A percentile compares a stretch with the other conserved stretches of the same genome.
These are phyloP conservation scores for Plasmopara muralis DNA, from an alignment of 352 stramenopile species.

Conservation along the genomic window DNA sequence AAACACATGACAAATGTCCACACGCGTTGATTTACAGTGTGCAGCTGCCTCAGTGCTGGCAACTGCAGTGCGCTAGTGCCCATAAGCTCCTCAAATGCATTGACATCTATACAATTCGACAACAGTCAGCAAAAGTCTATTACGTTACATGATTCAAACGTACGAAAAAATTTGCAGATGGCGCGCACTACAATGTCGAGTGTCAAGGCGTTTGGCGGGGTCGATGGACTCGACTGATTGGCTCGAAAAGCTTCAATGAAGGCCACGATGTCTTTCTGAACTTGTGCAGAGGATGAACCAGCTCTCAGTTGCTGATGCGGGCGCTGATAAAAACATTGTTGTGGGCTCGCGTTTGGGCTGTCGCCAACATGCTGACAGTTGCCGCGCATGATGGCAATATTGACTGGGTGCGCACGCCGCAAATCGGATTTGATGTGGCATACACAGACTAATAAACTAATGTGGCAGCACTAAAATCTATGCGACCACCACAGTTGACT, in stretches of 20 bases:
- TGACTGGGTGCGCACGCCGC: neutral
- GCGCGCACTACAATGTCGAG: conserved; percentile 39
- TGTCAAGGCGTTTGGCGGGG: conserved; percentile 51
- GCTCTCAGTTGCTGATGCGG: neutral
- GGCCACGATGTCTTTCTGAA: conserved; percentile 44
- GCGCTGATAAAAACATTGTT: neutral
- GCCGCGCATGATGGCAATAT: neutral
- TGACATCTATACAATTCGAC: conserved; percentile 23
- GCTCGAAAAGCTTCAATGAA: conserved; percentile 52
- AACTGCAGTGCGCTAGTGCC: conserved; percentile 37
- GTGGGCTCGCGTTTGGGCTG: neutral
- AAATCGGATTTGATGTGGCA: neutral
- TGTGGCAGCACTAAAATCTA: conserved; percentile 5
- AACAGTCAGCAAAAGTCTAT: conserved; percentile 5
- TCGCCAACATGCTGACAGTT: neutral
- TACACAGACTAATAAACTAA: no score
- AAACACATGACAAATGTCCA: conserved; percentile 80
- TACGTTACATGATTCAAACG: conserved; percentile 6
- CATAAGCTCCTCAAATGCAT: conserved; percentile 49
- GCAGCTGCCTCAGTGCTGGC: conserved; percentile 44
- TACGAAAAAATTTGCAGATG: conserved; percentile 62
- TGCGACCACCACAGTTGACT: conserved; percentile 50
- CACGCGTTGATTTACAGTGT: conserved; percentile 62
- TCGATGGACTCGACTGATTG: conserved; percentile 38
- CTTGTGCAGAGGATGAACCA: conserved; percentile 2